Evolutionary conservation across 495 filamentous ascomycete species (phyloP), one percentile per base, ranked within the genome.

Genomic region (Aspergillus cavernicola): DNA sequence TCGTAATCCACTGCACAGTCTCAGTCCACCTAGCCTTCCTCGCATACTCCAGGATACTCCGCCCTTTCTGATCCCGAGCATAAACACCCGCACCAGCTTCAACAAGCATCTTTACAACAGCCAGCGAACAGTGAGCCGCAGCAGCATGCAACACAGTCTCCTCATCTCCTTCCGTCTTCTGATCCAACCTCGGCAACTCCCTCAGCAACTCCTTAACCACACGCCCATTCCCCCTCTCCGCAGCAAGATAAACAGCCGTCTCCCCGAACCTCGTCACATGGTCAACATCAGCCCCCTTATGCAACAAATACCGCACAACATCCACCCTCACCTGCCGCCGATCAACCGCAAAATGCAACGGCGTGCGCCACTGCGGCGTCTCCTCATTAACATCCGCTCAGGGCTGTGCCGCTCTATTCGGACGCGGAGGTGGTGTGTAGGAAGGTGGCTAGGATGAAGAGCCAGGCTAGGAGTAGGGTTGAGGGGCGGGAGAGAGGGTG

Each of bases 341-440:
- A 26, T 42, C 39, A 2, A 42, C 22, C 11, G 39, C 39, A 42
- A 42, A 42, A 42, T 42, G 39, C 39, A 42, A 8, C 39, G 39
- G 39, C 11, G 39, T 42, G 6, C 9, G 5, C 39, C 39, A 42
- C 6, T 26, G 20, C 39, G 9, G 9, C 10, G 39, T 42, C 39
- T 42, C 39, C 10, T 13, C 7, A 42, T 42, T 42, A 4, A 42
- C 12, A 26, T 42, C 22, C 22, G 37, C 37, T 29, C 26, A n/a
- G n/a, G n/a, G n/a, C n/a, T n/a, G n/a, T n/a, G n/a, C n/a, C n/a
- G n/a, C n/a, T n/a, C n/a, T n/a, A n/a, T n/a, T n/a, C n/a, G n/a
- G n/a, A n/a, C n/a, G n/a, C n/a, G n/a, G n/a, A n/a, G n/a, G n/a
- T n/a, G n/a, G n/a, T n/a, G n/a, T n/a, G n/a, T n/a, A n/a, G n/a